Evolutionary conservation across 306 rosid genomes (phyloP).

Genomic region (Cicer arietinum): DNA sequence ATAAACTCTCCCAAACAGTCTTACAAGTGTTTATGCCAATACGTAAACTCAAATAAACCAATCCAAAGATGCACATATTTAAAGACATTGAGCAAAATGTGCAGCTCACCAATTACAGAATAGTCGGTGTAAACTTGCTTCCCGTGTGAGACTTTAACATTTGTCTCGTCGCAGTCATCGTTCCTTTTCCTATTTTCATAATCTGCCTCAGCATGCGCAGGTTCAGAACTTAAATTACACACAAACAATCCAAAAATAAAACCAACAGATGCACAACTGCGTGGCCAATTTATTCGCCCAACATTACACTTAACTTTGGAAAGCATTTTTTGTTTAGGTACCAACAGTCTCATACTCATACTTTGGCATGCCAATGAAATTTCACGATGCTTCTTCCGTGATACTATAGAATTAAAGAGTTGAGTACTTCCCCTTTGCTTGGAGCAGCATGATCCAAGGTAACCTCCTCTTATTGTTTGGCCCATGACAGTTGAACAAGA

Average conservation of each 20-base stretch:
- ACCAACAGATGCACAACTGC: conserved; percentile 66
- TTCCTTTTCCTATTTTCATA: conserved; percentile 47
- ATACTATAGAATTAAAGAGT: conserved; percentile 48
- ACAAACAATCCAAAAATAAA: conserved; percentile 69
- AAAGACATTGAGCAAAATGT: conserved; percentile 13
- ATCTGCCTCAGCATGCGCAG: conserved; percentile 63
- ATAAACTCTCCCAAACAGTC: too few relatives aligned
- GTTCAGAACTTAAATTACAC: conserved; percentile 67
- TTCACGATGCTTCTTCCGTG: conserved; percentile 48
- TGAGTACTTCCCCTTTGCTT: conserved; percentile 49
- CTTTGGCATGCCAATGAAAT: conserved; percentile 64
- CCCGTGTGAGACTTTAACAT: conserved; percentile 65
- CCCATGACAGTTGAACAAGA: conserved; percentile 51
- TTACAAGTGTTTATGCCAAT: too few relatives aligned
- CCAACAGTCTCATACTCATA: conserved; percentile 60
- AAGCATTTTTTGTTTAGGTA: conserved; percentile 60
- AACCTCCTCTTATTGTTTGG: conserved; percentile 58
- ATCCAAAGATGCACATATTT: background rate
- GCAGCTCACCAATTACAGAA: conserved; percentile 80
- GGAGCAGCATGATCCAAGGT: conserved; percentile 61
- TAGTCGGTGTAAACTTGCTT: conserved; percentile 81
- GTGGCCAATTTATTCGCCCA: conserved; percentile 62
- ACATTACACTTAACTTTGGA: conserved; percentile 60
- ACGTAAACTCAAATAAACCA: too few relatives aligned
- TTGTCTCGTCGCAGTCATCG: conserved; percentile 48